Base-by-base conservation (phyloP, 805 yeast genomes). In the Saccharomycopsis fibuligera region DNA sequence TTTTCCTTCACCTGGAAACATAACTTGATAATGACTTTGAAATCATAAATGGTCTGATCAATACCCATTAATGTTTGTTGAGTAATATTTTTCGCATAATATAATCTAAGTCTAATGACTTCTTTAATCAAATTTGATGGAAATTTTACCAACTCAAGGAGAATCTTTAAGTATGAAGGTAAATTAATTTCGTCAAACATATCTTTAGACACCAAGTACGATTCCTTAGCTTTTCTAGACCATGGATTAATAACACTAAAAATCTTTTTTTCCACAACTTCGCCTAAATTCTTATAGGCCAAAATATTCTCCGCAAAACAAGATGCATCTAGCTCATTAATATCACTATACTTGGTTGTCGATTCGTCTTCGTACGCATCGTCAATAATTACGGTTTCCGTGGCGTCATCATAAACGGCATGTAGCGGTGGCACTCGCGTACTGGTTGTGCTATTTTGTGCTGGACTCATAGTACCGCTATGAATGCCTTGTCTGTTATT, bases 61-160 rank as follows among this genome's bases (percentile, higher is more conserved):
- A 93, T 86, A 82, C 88, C 86, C 89, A 88, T 85, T 80, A 90
- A 78, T 0, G 97, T 89, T 1, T 96, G 96, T 58, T 83, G 85
- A 45, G 75, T 78, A 42, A 91, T 66, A 59, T 83, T 84, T 62
- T 76, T 73, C 2, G 97, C 96, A 61, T 86, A 89, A 1, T 74
- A 69, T 40, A 91, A 68, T 56, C 97, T 74, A 37, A 86, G 76
- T 31, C 75, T 74, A 38, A 90, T 83, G 45, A 87, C 76, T 58
- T 87, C 96, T 58, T 82, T 83, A 57, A 89, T 81, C 40, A 93
- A 68, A 53, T 78, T 79, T 58, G 87, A 72, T 0, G 98, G 97
- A 54, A 93, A 86, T 47, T 76, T 69, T 35, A 88, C 75, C 14
- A 91, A 62, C 19, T 78, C 75, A 49, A 83, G 75, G 41, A 93